phyloP scores from a whole-genome alignment of 495 filamentous ascomycete genomes.

The Opeltia flavorubescens region DNA sequence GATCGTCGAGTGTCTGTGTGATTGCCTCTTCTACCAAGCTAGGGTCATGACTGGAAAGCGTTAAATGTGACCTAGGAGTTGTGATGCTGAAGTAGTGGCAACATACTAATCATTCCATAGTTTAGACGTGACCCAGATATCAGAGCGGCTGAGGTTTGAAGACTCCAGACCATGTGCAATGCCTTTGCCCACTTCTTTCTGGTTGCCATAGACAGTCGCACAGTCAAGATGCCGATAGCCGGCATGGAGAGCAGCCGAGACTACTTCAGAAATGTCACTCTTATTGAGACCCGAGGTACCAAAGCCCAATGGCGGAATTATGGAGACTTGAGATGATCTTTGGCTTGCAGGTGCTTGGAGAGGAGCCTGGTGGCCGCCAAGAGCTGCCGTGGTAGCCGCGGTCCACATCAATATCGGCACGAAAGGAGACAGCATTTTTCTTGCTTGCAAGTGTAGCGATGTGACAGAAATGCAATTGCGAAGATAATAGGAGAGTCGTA shows the following conservation, averaged over 20 bases:
- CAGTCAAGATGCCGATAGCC: conserved; percentile 64
- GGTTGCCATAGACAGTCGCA: conserved; percentile 53
- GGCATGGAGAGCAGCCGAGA: conserved; percentile 38
- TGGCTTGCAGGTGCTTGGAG: too few relatives aligned
- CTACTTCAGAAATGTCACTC: conserved; percentile 23
- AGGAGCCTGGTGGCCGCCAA: too few relatives aligned
- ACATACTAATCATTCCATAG: conserved; percentile 40
- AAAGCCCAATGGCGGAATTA: conserved; percentile 32
- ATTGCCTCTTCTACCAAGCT: conserved; percentile 32
- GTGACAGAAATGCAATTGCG: too few relatives aligned
- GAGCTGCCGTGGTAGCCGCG: too few relatives aligned
- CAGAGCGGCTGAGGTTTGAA: conserved; percentile 41
- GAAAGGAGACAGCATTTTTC: too few relatives aligned
- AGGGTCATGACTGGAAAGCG: conserved; percentile 25
- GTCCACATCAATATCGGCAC: too few relatives aligned
- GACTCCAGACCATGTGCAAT: conserved; percentile 29
- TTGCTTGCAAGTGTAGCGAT: too few relatives aligned
- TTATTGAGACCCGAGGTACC: conserved; percentile 32
- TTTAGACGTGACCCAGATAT: conserved; percentile 67
- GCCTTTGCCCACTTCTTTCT: conserved; percentile 47
- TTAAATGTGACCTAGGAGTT: too few relatives aligned
- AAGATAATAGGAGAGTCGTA: too few relatives aligned
- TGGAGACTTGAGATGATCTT: too few relatives aligned
- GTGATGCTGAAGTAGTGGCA: neutral
- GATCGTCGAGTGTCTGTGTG: conserved; percentile 37